These are phyloP conservation scores for Mediolabrus comicus DNA, from an alignment of 108 stramenopile genomes.

Conservation along the genomic window DNA sequence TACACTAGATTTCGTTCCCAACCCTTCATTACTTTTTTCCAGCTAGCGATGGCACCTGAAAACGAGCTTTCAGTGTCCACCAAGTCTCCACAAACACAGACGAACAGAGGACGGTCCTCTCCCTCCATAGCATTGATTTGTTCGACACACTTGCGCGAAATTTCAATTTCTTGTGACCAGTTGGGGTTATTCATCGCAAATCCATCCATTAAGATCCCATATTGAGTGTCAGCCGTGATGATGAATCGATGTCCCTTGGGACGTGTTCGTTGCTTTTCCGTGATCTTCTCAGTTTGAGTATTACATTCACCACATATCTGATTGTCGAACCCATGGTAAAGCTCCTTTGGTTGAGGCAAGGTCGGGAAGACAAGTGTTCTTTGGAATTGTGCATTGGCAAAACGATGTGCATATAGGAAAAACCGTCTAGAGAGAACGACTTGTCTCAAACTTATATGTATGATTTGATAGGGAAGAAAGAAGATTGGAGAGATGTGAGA, in stretches of 20 bases:
- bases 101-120: slow-evolving; percentile 26
- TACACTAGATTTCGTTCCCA: slow-evolving; percentile 28
- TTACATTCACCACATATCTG: slow-evolving; percentile 10
- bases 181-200: slow-evolving; percentile 26
- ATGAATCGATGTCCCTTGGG: slow-evolving; percentile 33
- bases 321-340: slow-evolving; percentile 5
- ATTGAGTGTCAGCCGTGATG: slow-evolving; percentile 32
- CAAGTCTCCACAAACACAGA: slow-evolving; percentile 32
- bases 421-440: slow-evolving; percentile 25
- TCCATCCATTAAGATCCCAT: slow-evolving; percentile 34
- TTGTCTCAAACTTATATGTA: slow-evolving; percentile 13
- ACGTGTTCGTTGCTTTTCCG: slow-evolving; percentile 22
- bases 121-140: slow-evolving; percentile 33
- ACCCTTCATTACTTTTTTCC: slow-evolving; percentile 29
- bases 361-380: slow-evolving; percentile 13
- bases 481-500: background rate
- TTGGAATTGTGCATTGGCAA: slow-evolving; percentile 14
- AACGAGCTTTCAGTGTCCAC: slow-evolving; percentile 32
- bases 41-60: slow-evolving; percentile 22
- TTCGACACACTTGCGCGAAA: slow-evolving; percentile 18
- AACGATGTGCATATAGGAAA: slow-evolving; percentile 13
- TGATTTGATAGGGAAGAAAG: background rate
- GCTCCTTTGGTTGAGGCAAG: slow-evolving; percentile 10
- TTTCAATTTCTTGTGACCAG: slow-evolving; percentile 28
- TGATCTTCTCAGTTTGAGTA: background rate